phyloP scores from a whole-genome alignment of 352 stramenopile genomes.

The Pythium scleroteichum region DNA sequence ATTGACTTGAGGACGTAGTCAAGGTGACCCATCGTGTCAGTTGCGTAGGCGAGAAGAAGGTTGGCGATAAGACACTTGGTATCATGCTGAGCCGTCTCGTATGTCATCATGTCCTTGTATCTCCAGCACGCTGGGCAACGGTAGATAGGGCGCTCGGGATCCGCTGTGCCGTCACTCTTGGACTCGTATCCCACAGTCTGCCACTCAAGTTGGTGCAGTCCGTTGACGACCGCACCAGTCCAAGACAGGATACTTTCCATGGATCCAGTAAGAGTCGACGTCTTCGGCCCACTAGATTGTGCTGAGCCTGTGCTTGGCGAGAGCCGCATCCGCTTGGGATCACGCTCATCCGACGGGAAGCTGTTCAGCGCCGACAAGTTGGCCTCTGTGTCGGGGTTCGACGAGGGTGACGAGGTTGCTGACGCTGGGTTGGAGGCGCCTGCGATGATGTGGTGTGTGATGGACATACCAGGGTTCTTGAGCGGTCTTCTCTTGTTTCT shows the following conservation, averaged over 20 bases:
- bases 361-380: constrained; percentile 46
- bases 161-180: constrained; percentile 64
- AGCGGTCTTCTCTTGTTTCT: constrained; percentile 89
- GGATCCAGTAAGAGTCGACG: constrained; percentile 44
- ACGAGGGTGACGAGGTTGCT: constrained; percentile 64
- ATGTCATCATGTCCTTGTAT: constrained; percentile 87
- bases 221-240: constrained; percentile 72
- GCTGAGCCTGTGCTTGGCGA: constrained; percentile 10
- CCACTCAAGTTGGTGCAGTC: constrained; percentile 81
- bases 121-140: constrained; percentile 80
- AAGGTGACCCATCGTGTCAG: constrained; percentile 73
- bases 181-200: constrained; percentile 80
- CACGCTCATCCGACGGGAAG: constrained; percentile 63
- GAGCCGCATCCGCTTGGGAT: constrained; percentile 60
- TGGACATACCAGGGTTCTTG: constrained; percentile 47
- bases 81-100: constrained; percentile 80
- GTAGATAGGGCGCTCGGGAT: constrained; percentile 78
- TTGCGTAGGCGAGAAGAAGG: constrained; percentile 76
- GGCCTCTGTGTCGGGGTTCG: constrained; percentile 67
- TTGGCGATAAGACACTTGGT: constrained; percentile 85
- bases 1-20: constrained; percentile 81
- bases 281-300: constrained; percentile 30
- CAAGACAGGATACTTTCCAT: constrained; percentile 80
- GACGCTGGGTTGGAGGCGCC: constrained; percentile 66
- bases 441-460: constrained; percentile 78